Base-by-base conservation (phyloP, 2,329 filamentous ascomycete species). In the Zalaria obscura region DNA sequence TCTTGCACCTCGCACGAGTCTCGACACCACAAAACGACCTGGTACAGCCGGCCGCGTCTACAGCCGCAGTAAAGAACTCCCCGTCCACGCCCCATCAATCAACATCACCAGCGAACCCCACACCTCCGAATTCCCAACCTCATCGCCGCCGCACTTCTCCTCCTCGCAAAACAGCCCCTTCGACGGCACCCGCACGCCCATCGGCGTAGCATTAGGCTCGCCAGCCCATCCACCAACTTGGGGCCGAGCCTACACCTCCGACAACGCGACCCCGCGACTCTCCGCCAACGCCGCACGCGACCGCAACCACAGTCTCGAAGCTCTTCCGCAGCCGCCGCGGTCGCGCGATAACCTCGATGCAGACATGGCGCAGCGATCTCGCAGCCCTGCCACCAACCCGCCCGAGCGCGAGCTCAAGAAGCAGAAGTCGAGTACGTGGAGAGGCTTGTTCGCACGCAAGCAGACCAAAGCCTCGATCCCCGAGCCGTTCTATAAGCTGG, bases 371-470 rank as follows among this genome's bases (percentile, higher is more conserved):
- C 18, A 18, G 18, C 18, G 18, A 18, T 18, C 18, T 18, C 18
- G 18, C 18, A 18, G 18, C 18, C 18, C 40, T 3, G 36, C 29
- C 31, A 27, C 37, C 28, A 32, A 33, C 3, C 33, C 26, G 6
- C 40, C 40, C 26, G 37, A 40, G 26, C 42, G 38, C 5, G 38
- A 35, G 18, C 27, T 44, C 27, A 38, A 39, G 29, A 44, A 44
- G 33, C 35, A 38, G 11, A 44, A 44, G 36, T 41, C 42, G 28
- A 39, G 42, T 7, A 44, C 42, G 4, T 44, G 38, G 39, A 44
- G 36, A 29, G 40, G 38, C 2, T 44, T 44, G 35, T 44, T 44
- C 27, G 35, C 27, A 4, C 39, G 42, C 5, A 44, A 39, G 27
- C 36, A 33, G 28, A 40, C 42, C 4, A 41, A 44, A 33, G 38